Base-by-base conservation (phyloP, 768 basidiomycete species). In the Podaxis carcinomalis region DNA sequence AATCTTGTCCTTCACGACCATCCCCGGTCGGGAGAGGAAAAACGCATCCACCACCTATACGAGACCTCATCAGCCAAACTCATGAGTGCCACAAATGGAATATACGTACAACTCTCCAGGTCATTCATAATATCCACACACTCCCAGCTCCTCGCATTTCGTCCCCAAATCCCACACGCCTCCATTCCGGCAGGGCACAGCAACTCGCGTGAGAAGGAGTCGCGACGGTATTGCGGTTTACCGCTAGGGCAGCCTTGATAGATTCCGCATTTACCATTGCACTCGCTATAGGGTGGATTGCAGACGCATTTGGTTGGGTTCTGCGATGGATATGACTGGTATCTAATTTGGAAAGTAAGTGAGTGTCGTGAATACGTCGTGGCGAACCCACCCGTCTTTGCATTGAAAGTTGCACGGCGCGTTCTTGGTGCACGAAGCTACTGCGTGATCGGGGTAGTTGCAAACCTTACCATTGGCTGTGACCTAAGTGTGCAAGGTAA, bases 21-120 rank as follows among this genome's bases (percentile, higher is more conserved):
- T 67, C 64, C n/a, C 69, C 64, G 50, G 60, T 63, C 9, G 64
- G 66, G n/a, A 68, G 64, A 36, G 75, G 67, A 23, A 78, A 60
- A 37, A 68, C 66, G 60, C 83, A 84, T 2, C 83, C 83, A 44
- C 83, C 82, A 63, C 83, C 81, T 83, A 62, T 53, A 16, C 27
- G 25, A 14, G 55, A 39, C 62, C 35, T 55, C 35, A 62, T 40
- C 13, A 36, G 49, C 16, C 53, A 51, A 6, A 51, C 39, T 19
- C 7, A 44, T 7, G 7, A 4, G 42, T 21, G 6, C 36, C 32
- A 37, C 5, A 28, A 57, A 54, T 32, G 3, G 27, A 50, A n/a
- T 11, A 27, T 19, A 77, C 82, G 59, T 57, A 83, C 83, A 84
- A 69, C 81, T 82, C 68, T 82, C 82, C 6, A 84, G 73, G 42